Base-by-base conservation (phyloP, 371 early-diverging fungal species). In the Zychaea mexicana region DNA sequence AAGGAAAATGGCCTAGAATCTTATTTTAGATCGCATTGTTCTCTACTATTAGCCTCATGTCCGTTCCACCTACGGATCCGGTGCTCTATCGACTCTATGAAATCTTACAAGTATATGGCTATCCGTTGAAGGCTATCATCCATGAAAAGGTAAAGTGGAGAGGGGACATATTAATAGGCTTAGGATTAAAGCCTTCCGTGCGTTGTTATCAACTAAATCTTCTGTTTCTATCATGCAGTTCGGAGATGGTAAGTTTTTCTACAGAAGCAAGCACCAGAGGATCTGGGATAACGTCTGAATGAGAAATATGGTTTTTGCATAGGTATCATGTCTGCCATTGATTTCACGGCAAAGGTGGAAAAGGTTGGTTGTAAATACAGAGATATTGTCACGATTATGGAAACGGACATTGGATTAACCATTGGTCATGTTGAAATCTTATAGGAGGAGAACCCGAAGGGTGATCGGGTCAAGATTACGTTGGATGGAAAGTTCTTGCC, bases 241-340 rank as follows among this genome's bases (percentile, higher is more conserved):
- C 57, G 89, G 89, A 22, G 89, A 49, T 22, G 49, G 49, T n/a
- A n/a, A n/a, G n/a, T n/a, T n/a, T n/a, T n/a, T n/a, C n/a, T n/a
- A n/a, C n/a, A n/a, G n/a, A n/a, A n/a, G n/a, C n/a, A n/a, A n/a
- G n/a, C n/a, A n/a, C n/a, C n/a, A n/a, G n/a, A n/a, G n/a, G n/a
- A n/a, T n/a, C n/a, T n/a, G n/a, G n/a, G n/a, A n/a, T n/a, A n/a
- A n/a, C n/a, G n/a, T n/a, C n/a, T n/a, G n/a, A n/a, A n/a, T n/a
- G n/a, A n/a, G n/a, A n/a, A n/a, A n/a, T n/a, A n/a, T n/a, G n/a
- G 88, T 64, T 89, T 89, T n/a, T n/a, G n/a, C n/a, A n/a, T n/a
- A n/a, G n/a, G n/a, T 1, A 85, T 88, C 32, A 86, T 90, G 81
- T 84, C 87, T 32, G 85, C 82, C 39, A 78, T 89, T 46, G 81